Evolutionary conservation across 305 asterid genomes (phyloP).

Genomic region (Fraxinus floribunda): DNA sequence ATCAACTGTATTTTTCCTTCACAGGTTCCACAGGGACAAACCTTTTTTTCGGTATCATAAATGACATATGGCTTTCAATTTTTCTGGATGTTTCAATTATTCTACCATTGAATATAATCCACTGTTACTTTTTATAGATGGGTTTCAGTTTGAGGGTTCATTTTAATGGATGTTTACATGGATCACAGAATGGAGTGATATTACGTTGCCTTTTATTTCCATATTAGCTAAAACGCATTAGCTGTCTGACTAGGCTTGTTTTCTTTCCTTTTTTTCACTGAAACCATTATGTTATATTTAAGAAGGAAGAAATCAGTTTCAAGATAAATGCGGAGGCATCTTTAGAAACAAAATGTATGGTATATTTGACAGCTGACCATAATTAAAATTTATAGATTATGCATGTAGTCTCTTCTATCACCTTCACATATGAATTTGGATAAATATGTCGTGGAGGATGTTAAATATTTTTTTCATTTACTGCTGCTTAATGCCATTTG

Average conservation of each 20-base stretch:
- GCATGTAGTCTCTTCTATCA: neutral
- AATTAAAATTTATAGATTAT: neutral
- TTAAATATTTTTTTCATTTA: neutral
- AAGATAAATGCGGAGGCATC: neutral
- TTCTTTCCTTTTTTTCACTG: neutral
- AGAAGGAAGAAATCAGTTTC: constrained; percentile 2
- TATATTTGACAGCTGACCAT: neutral
- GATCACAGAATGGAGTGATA: neutral
- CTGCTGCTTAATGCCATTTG: neutral
- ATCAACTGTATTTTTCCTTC: neutral
- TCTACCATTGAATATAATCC: neutral
- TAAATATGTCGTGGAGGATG: neutral
- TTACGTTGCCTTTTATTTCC: neutral
- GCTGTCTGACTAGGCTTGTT: neutral
- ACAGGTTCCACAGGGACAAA: neutral
- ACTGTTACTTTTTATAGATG: neutral
- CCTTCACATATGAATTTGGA: neutral
- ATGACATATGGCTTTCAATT: neutral
- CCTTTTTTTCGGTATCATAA: neutral
- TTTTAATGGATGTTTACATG: neutral
- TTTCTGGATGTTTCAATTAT: neutral
- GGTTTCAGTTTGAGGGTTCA: neutral
- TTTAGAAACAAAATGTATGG: neutral
- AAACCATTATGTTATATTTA: neutral
- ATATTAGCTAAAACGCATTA: neutral